Percentiles rank a stretch among this genome's conserved stretches.
Evolutionary conservation across 2,329 filamentous ascomycete species (phyloP).

Genomic region (Scleromitrula shiraiana): DNA sequence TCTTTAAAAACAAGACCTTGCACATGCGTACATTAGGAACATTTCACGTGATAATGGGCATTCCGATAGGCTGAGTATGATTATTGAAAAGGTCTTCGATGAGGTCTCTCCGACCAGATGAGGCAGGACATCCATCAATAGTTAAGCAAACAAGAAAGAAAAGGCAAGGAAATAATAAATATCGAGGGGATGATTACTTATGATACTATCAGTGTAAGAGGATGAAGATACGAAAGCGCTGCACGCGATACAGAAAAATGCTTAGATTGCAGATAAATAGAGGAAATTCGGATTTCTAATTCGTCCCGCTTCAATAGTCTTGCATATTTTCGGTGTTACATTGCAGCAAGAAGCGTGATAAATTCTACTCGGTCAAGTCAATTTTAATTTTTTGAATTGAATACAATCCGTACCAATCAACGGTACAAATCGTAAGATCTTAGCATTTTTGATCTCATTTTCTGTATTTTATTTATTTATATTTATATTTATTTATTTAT

Average conservation of each 20-base stretch:
- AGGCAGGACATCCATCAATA: too few species aligned
- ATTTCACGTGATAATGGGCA: neutral
- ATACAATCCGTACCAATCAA: too few species aligned
- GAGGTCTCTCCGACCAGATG: neutral
- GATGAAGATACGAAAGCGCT: slow-evolving; percentile 3
- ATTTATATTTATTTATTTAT: too few species aligned
- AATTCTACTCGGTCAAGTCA: slow-evolving; percentile 7
- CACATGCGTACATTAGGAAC: too few species aligned
- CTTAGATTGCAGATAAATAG: neutral
- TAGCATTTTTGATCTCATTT: too few species aligned
- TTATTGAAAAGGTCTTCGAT: neutral
- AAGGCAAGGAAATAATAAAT: too few species aligned
- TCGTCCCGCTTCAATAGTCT: neutral
- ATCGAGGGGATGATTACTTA: too few species aligned
- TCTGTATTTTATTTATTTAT: neutral
- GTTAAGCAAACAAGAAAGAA: too few species aligned
- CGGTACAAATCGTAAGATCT: too few species aligned
- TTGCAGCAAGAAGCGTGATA: slow-evolving; percentile 9
- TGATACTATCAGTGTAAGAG: too few species aligned
- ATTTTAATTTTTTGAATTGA: neutral
- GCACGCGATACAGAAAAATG: neutral
- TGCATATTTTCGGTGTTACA: slow-evolving; percentile 8
- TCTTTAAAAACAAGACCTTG: neutral
- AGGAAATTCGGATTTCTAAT: neutral
- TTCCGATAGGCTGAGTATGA: neutral